Evolutionary conservation across 345 rosid genomes (phyloP).

Genomic region (Microcos paniculata): DNA sequence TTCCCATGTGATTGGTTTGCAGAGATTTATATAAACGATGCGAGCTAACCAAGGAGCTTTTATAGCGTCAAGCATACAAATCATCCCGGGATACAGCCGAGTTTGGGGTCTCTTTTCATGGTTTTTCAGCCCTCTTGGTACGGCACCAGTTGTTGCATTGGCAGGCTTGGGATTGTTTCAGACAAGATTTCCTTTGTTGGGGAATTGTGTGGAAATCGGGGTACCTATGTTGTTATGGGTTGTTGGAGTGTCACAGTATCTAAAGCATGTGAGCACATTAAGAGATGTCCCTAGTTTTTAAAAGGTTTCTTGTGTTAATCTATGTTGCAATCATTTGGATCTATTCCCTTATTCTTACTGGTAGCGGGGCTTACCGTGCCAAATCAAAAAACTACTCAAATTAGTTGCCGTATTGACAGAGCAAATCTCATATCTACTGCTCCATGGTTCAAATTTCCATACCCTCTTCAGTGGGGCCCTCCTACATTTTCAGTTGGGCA

Average conservation of each 20-base stretch:
- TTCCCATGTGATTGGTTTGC: constrained; percentile 50
- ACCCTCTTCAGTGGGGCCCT: constrained; percentile 99
- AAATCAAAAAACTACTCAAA: constrained; percentile 54
- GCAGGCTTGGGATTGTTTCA: constrained; percentile 93
- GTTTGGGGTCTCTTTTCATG: constrained; percentile 89
- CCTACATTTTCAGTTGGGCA: constrained; percentile 96
- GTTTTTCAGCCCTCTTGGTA: constrained; percentile 81
- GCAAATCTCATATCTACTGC: constrained; percentile 83
- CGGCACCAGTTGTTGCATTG: constrained; percentile 89
- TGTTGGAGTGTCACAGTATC: constrained; percentile 79
- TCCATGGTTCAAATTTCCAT: constrained; percentile 95
- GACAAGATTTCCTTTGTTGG: constrained; percentile 86
- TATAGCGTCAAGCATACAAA: constrained; percentile 86
- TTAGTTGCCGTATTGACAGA: constrained; percentile 81
- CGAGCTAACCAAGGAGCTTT: constrained; percentile 90
- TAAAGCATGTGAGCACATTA: constrained; percentile 65
- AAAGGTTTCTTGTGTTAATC: constrained; percentile 75
- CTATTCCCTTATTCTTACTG: constrained; percentile 82
- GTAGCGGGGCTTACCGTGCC: constrained; percentile 80
- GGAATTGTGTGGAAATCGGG: constrained; percentile 92
- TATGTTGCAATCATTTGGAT: constrained; percentile 76
- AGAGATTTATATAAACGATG: constrained; percentile 94
- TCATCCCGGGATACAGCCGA: constrained; percentile 86
- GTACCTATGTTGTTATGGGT: constrained; percentile 85
- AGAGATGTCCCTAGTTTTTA: constrained; percentile 63